These are phyloP conservation scores for Diddensiella santjacobensis DNA, from an alignment of 805 yeast genomes.

Conservation along the genomic window DNA sequence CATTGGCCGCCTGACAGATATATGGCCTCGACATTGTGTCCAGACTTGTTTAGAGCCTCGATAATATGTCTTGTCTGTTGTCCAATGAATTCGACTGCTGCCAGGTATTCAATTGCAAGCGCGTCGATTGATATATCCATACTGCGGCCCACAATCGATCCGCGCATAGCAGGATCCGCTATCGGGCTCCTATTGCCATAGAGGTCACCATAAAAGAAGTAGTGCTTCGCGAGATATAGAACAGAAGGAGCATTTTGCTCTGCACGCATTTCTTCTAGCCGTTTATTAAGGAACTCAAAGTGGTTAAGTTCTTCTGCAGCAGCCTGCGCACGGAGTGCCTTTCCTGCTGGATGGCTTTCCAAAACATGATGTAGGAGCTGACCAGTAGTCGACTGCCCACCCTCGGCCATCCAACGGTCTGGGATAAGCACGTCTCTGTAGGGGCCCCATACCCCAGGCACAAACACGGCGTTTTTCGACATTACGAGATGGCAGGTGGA, in stretches of 20 bases:
- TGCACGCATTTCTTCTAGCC: constrained; percentile 60
- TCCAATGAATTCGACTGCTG: constrained; percentile 95
- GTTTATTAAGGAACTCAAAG: constrained; percentile 78
- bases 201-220: constrained; percentile 92
- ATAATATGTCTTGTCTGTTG: constrained; percentile 96
- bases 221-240: constrained; percentile 73
- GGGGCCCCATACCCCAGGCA: constrained; percentile 98
- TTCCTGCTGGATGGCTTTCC: constrained; percentile 82
- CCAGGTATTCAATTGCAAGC: constrained; percentile 80
- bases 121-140: constrained; percentile 87
- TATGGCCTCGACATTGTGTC: constrained; percentile 70
- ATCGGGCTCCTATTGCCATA: constrained; percentile 98
- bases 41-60: constrained; percentile 74
- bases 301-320: constrained; percentile 60
- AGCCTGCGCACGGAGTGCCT: constrained; percentile 63
- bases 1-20: constrained; percentile 97
- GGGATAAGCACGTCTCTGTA: constrained; percentile 90
- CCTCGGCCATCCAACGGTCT: constrained; percentile 93
- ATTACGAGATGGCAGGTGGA: constrained; percentile 94
- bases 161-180: constrained; percentile 91
- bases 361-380: constrained; percentile 86
- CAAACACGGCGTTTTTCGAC: constrained; percentile 81
- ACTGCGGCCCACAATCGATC: constrained; percentile 85
- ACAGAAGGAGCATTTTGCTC: constrained; percentile 63
- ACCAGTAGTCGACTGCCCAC: constrained; percentile 98